Evolutionary conservation across 1,284 basidiomycete genomes (phyloP), one percentile per base, ranked within the genome.

Genomic region (Chondrostereum purpureum): DNA sequence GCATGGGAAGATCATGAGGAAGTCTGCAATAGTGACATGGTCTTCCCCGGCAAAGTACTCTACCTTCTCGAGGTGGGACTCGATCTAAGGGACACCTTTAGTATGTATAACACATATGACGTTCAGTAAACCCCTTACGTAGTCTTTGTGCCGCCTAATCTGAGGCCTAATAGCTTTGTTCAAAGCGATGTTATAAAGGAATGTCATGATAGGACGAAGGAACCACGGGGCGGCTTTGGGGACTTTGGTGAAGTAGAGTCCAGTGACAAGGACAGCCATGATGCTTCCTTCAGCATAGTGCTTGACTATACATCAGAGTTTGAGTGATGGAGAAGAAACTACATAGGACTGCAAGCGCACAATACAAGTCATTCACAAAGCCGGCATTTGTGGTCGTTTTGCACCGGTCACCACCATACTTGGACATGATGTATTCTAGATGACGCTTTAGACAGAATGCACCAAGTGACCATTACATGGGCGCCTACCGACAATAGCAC

Each of bases 401-500:
- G 11, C 62, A 56, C 43, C 64, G 67, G 2, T 63, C 67, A 11
- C 62, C 54, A 12, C 67, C 72, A 50, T 77, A 72, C 44, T 70
- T 73, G 18, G 54, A 46, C 38, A 75, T 64, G 38, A 75, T 46
- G 43, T 73, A 75, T 47, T 71, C 70, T 70, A 42, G 39, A 35
- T 45, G 33, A 31, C 19, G 46, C 12, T 11, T 40, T 19, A 40
- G 11, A 10, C 10, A 16, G 22, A 20, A 11, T 40, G 14, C 11
- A 21, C 10, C 22, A 10, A 17, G 11, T 11, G 19, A 22, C 10
- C 20, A 22, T 40, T 11, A 22, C 6, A n/a, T n/a, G n/a, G n/a
- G n/a, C n/a, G 48, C 64, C 43, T 45, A 74, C 73, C 70, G 34
- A 73, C 58, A 39, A 75, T 74, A 11, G 73, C 69, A 12, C 71